Evolutionary conservation across 345 rosid species (phyloP).

Genomic region (Reutealis trisperma): DNA sequence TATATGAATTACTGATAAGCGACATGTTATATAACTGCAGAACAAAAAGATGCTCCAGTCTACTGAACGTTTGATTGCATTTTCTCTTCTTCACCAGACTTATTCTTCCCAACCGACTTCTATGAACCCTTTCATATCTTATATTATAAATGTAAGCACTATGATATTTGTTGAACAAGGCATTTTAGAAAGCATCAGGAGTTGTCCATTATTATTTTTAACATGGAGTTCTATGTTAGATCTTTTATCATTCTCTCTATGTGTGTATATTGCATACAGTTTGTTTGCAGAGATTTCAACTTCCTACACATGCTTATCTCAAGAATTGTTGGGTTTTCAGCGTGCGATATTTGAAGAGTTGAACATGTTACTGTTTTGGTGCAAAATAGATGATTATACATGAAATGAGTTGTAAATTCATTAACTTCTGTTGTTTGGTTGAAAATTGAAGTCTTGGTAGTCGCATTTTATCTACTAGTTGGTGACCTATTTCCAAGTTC

Average conservation of each 20-base stretch:
- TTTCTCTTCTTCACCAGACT: slow-evolving; percentile 59
- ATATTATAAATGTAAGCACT: slow-evolving; percentile 54
- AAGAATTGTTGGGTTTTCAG: background rate
- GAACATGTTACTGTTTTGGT: background rate
- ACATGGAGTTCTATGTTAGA: background rate
- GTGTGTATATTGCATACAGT: background rate
- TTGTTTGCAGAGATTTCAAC: background rate
- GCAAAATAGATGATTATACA: background rate
- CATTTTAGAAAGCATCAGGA: background rate
- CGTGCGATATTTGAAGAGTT: background rate
- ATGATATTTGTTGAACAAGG: background rate
- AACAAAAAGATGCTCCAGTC: slow-evolving; percentile 49
- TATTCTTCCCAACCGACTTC: slow-evolving; percentile 60
- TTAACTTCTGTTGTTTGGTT: background rate
- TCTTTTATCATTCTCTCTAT: background rate
- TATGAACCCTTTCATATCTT: slow-evolving; percentile 59
- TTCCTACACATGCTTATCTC: background rate
- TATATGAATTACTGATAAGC: background rate
- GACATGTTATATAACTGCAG: slow-evolving; percentile 36
- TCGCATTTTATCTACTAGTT: too few relatives aligned
- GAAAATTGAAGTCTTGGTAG: background rate
- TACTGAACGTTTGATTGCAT: slow-evolving; percentile 73
- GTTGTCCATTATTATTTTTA: too few relatives aligned
- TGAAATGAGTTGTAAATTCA: background rate
- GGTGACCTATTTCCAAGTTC: background rate